A percentile compares a stretch with the other conserved stretches of the same genome.
phyloP scores from a whole-genome alignment of 345 rosid genomes.

The Stellera chamaejasme region DNA sequence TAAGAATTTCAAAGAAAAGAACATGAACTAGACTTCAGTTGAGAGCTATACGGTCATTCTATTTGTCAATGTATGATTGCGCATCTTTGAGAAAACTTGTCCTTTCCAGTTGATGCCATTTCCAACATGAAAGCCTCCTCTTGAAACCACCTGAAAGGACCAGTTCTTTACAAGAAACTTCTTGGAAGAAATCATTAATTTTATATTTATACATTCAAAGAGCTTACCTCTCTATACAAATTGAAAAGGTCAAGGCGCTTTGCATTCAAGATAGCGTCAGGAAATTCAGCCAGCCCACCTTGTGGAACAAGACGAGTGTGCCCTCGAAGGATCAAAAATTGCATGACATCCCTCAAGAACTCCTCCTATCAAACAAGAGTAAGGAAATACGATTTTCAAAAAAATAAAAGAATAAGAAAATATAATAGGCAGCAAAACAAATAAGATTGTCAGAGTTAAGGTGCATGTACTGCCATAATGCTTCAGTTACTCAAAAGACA shows the following conservation, averaged over 20 bases:
- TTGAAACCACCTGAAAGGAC: slow-evolving; percentile 78
- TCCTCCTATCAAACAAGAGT: slow-evolving; percentile 60
- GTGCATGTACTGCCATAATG: neutral
- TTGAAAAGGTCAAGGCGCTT: slow-evolving; percentile 96
- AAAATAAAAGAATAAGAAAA: neutral
- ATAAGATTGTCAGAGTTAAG: neutral
- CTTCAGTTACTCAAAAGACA: no score
- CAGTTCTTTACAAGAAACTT: slow-evolving; percentile 5
- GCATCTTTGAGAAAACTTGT: slow-evolving; percentile 99
- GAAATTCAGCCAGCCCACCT: slow-evolving; percentile 89
- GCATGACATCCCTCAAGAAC: slow-evolving; percentile 95
- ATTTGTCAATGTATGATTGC: slow-evolving; percentile 92
- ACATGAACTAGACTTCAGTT: no score
- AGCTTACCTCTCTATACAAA: slow-evolving; percentile 87
- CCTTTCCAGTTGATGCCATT: slow-evolving; percentile 99
- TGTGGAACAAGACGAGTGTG: slow-evolving; percentile 97
- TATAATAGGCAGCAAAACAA: neutral
- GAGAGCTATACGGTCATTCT: slow-evolving; percentile 78
- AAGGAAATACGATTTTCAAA: no score
- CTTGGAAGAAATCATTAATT: neutral
- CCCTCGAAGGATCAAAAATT: slow-evolving; percentile 86
- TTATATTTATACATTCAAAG: slow-evolving; percentile 7
- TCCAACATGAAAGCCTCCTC: slow-evolving; percentile 99
- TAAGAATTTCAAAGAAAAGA: no score
- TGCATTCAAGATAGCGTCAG: slow-evolving; percentile 92